Evolutionary conservation across 2,329 filamentous ascomycete species (phyloP).

Genomic region (Mycosphaerelloides madeirae): DNA sequence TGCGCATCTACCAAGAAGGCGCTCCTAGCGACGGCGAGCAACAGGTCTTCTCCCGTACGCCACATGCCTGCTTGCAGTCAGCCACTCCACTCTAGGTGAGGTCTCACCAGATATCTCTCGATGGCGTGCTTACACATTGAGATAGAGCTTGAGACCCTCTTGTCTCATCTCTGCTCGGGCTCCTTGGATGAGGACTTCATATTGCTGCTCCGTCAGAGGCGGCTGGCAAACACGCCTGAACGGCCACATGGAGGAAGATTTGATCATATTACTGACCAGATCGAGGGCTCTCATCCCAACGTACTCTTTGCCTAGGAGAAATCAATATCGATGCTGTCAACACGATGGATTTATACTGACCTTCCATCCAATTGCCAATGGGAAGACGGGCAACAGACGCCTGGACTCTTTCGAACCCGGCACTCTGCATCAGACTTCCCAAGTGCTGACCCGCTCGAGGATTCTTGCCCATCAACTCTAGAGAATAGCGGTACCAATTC

Average conservation of each 20-base stretch:
- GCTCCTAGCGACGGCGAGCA: too few species aligned
- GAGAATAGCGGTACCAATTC: conserved; percentile 17
- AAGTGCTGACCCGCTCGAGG: conserved; percentile 18
- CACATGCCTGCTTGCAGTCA: background rate
- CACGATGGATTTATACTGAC: background rate
- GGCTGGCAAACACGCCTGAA: conserved; percentile 11
- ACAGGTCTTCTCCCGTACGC: background rate
- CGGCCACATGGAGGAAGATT: conserved; percentile 16
- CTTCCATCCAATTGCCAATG: conserved; percentile 12
- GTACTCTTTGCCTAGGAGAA: conserved; percentile 1
- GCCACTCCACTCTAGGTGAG: background rate
- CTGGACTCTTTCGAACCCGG: conserved; percentile 16
- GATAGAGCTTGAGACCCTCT: conserved; percentile 15
- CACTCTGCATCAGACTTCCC: conserved; percentile 14
- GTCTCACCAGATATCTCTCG: background rate
- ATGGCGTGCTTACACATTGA: conserved; percentile 14
- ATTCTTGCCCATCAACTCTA: conserved; percentile 21
- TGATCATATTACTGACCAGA: conserved; percentile 14
- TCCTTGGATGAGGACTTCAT: conserved; percentile 15
- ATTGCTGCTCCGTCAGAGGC: conserved; percentile 10
- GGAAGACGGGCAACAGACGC: conserved; percentile 2
- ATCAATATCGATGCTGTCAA: background rate
- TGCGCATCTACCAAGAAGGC: too few species aligned
- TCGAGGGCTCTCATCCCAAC: conserved; percentile 7
- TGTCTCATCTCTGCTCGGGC: conserved; percentile 14